phyloP scores from a whole-genome alignment of 73 alveolate species.

The Uronychia setigera region DNA sequence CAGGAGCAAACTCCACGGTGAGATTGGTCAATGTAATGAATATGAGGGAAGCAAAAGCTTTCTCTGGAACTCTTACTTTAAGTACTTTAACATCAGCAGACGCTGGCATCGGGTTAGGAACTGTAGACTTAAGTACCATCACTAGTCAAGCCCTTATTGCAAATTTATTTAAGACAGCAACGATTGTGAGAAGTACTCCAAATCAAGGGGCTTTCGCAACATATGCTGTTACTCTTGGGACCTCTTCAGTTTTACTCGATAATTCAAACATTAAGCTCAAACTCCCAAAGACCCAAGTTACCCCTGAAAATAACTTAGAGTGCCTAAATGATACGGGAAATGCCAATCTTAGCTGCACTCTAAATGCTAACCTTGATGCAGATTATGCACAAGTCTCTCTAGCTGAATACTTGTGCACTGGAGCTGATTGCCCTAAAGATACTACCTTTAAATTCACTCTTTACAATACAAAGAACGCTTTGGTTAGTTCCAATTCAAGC shows the following conservation, averaged over 20 bases:
- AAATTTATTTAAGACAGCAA: slow-evolving; percentile 7
- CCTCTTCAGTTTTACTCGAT: slow-evolving; percentile 48
- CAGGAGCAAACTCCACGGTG: slow-evolving; percentile 30
- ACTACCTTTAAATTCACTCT: neutral
- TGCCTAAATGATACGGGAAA: neutral
- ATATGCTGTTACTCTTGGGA: slow-evolving; percentile 29
- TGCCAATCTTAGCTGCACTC: neutral
- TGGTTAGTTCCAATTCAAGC: slow-evolving; percentile 10
- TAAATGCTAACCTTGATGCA: neutral
- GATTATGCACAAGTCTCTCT: slow-evolving; percentile 21
- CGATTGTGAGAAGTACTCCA: slow-evolving; percentile 42
- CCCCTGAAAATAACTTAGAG: neutral
- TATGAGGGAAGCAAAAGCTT: slow-evolving; percentile 47
- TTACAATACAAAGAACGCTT: slow-evolving; percentile 11
- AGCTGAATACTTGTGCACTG: slow-evolving; percentile 17
- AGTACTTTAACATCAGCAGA: slow-evolving; percentile 24
- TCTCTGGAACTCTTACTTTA: slow-evolving; percentile 46
- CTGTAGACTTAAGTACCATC: slow-evolving; percentile 29
- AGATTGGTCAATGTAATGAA: slow-evolving; percentile 60
- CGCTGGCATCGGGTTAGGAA: slow-evolving; percentile 28
- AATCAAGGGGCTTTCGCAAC: slow-evolving; percentile 47
- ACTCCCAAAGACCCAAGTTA: slow-evolving; percentile 33
- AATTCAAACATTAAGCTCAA: slow-evolving; percentile 33
- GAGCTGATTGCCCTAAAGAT: slow-evolving; percentile 13
- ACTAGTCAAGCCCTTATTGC: slow-evolving; percentile 33